These are phyloP conservation scores for Epichloe amarillans DNA, from an alignment of 2,329 filamentous ascomycete species.

Conservation along the genomic window DNA sequence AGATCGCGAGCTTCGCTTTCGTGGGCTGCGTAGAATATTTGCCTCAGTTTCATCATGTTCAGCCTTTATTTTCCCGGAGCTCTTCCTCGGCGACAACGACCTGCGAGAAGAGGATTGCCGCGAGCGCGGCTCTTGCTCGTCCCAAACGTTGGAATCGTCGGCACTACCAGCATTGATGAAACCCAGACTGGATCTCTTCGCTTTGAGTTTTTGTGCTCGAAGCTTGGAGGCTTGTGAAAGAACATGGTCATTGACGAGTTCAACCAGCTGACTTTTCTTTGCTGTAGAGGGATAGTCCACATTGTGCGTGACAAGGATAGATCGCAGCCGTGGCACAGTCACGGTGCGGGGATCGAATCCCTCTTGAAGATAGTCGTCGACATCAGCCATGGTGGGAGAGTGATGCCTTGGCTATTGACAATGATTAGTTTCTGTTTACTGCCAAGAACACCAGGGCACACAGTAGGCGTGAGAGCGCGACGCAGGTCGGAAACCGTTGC, in stretches of 20 bases:
- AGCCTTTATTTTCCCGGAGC: conserved; percentile 37
- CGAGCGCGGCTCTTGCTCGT: conserved; percentile 43
- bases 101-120: conserved; percentile 36
- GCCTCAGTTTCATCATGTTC: conserved; percentile 33
- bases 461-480: neutral
- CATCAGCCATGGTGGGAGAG: conserved; percentile 39
- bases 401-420: conserved; percentile 1
- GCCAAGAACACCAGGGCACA: neutral
- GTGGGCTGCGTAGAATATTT: conserved; percentile 30
- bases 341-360: conserved; percentile 74
- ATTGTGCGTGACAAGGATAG: conserved; percentile 81
- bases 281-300: conserved; percentile 75
- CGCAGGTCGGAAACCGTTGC: neutral
- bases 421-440: neutral
- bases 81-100: conserved; percentile 41
- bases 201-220: conserved; percentile 58
- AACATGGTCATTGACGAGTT: conserved; percentile 69
- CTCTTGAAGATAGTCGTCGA: conserved; percentile 74
- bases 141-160: conserved; percentile 49
- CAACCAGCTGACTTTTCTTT: conserved; percentile 81
- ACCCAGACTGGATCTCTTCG: conserved; percentile 75
- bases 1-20: conserved; percentile 41
- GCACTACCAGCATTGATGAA: conserved; percentile 59
- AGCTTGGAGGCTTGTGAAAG: conserved; percentile 67
- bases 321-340: conserved; percentile 78